Percentiles rank a stretch among this genome's conserved stretches.
phyloP scores from a whole-genome alignment of 208 protist species.

The Phytomonas serpens region DNA sequence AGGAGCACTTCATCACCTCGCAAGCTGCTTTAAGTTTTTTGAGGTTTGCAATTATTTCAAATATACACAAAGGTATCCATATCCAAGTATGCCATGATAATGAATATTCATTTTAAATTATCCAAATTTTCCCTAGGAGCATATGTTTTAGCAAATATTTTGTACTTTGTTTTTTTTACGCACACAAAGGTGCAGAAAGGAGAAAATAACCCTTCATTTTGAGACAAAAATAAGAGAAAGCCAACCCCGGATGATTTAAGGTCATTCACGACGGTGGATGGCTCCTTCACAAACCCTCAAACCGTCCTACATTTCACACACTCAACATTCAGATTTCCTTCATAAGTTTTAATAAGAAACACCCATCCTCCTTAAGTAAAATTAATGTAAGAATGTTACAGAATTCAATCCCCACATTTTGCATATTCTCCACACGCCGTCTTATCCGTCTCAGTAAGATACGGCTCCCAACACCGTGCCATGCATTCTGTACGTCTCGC shows the following conservation, averaged over 20 bases:
- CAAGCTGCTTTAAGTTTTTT: background rate
- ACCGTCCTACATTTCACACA: background rate
- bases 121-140: background rate
- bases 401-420: constrained; percentile 10
- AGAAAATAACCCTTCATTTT: background rate
- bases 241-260: background rate
- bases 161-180: background rate
- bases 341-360: background rate
- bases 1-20: background rate
- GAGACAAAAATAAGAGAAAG: background rate
- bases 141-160: background rate
- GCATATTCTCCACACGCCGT: constrained; percentile 18
- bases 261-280: background rate
- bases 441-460: constrained; percentile 9
- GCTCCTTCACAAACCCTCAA: background rate
- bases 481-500: constrained; percentile 34
- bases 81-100: background rate
- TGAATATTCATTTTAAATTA: background rate
- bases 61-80: background rate
- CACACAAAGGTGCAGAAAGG: background rate
- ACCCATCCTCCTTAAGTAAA: constrained; percentile 5
- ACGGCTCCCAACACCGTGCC: constrained; percentile 20
- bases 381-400: constrained; percentile 13
- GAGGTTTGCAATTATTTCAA: background rate
- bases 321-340: background rate